Conservation (phyloP, 805 yeast genomes). For the Nadsonia fulvescens region DNA sequence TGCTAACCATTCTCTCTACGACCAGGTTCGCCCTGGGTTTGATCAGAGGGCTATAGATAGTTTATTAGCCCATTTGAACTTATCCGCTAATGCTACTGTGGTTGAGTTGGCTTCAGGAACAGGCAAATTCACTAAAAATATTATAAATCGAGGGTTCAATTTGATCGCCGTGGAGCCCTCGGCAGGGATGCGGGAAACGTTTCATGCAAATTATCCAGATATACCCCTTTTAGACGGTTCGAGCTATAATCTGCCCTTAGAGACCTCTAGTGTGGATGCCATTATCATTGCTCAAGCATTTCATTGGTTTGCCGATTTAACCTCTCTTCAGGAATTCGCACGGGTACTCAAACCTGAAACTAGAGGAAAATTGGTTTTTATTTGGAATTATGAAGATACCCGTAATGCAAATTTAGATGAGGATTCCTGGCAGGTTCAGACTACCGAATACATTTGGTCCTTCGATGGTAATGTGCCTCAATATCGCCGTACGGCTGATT, state of each 20-base stretch:
- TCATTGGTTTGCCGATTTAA: conserved; percentile 45
- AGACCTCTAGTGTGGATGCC: conserved; percentile 28
- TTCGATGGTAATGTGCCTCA: conserved; percentile 35
- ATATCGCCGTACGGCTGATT: conserved; percentile 30
- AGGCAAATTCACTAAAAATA: conserved; percentile 37
- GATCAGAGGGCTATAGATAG: conserved; percentile 23
- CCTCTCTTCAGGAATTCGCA: conserved; percentile 29
- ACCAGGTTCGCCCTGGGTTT: conserved; percentile 34
- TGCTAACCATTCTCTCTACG: conserved; percentile 33
- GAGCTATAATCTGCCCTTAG: conserved; percentile 29
- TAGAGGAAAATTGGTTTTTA: conserved; percentile 35
- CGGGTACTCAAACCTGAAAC: conserved; percentile 31
- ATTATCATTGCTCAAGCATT: conserved; percentile 42
- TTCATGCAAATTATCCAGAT: conserved; percentile 28
- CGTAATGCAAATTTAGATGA: conserved; percentile 11
- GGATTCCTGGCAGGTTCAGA: conserved; percentile 23
- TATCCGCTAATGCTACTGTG: conserved; percentile 18
- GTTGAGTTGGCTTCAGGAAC: conserved; percentile 45
- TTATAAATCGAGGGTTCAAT: conserved; percentile 25
- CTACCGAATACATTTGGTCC: conserved; percentile 20
- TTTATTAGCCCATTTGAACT: conserved; percentile 23
- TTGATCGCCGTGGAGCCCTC: conserved; percentile 37
- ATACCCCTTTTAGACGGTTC: conserved; percentile 23
- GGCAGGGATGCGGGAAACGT: conserved; percentile 34
- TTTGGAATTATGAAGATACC: conserved; percentile 44